Percentiles rank a stretch among this genome's conserved stretches.
Conservation (phyloP, 306 rosid species). For the Phaseolus lunatus region DNA sequence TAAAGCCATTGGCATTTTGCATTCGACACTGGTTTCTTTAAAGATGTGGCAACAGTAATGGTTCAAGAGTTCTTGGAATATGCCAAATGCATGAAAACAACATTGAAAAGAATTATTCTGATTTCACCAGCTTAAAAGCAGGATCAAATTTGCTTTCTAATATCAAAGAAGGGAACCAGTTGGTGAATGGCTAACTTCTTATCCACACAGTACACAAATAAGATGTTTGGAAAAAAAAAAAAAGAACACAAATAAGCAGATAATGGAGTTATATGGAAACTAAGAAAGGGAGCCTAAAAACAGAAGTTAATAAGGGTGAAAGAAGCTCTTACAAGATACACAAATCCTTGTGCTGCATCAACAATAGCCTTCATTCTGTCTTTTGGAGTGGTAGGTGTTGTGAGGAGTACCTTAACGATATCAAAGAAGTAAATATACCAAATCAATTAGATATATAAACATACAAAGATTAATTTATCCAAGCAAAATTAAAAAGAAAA, state of each 20-base stretch:
- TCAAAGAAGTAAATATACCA: conserved; percentile 32
- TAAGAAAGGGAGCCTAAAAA: conserved; percentile 16
- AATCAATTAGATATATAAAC: conserved; percentile 19
- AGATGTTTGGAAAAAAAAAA: conserved; percentile 7
- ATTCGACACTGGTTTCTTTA: background rate
- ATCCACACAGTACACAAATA: conserved; percentile 12
- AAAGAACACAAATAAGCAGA: conserved; percentile 3
- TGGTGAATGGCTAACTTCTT: conserved; percentile 28
- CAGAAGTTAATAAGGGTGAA: conserved; percentile 10
- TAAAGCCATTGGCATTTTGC: conserved; percentile 1
- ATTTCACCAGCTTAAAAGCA: conserved; percentile 5
- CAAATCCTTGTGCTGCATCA: conserved; percentile 85
- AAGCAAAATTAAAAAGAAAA: background rate
- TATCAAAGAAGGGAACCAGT: background rate
- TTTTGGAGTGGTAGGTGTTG: conserved; percentile 89
- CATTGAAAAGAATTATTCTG: background rate
- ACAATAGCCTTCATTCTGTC: conserved; percentile 83
- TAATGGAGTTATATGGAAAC: background rate
- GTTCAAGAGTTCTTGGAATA: conserved; percentile 7
- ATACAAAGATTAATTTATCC: background rate
- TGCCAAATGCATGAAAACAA: background rate
- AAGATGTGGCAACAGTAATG: background rate
- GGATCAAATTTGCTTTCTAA: background rate
- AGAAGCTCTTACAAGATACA: conserved; percentile 72
- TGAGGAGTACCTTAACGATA: conserved; percentile 77